These are phyloP conservation scores for Stereum hirsutum DNA, from an alignment of 1,284 basidiomycete species.

Conservation along the genomic window DNA sequence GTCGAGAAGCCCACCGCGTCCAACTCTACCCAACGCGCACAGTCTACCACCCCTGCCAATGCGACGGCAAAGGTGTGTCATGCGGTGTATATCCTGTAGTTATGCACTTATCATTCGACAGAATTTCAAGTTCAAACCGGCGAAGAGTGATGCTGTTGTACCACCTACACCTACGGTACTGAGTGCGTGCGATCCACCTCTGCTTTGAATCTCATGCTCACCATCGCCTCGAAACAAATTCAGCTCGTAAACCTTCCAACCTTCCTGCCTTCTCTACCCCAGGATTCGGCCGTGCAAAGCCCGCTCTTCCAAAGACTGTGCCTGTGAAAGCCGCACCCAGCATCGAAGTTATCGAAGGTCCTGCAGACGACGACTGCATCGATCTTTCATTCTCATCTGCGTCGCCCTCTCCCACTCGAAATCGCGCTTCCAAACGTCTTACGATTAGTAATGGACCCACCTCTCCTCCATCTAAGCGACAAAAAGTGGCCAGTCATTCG, in stretches of 20 bases:
- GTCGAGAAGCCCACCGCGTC: conserved; percentile 8
- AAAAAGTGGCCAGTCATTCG: too few species aligned
- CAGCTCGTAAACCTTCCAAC: neutral
- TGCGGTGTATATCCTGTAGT: neutral
- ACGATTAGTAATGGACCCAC: too few species aligned
- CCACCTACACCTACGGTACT: too few species aligned
- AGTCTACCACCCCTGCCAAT: conserved; percentile 1
- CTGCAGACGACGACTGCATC: neutral
- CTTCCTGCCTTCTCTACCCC: neutral
- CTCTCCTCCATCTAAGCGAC: too few species aligned
- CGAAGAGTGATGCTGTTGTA: too few species aligned
- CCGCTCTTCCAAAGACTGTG: neutral
- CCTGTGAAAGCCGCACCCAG: neutral
- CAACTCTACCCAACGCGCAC: neutral
- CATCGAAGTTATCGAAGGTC: neutral
- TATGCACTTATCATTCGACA: conserved; percentile 3
- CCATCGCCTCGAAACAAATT: neutral
- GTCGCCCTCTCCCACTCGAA: neutral
- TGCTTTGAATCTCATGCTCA: neutral
- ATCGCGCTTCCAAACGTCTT: neutral
- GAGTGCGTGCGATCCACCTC: conserved; percentile 13
- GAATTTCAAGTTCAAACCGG: conserved; percentile 23
- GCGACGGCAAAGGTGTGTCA: conserved; percentile 2
- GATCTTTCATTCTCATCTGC: too few species aligned
- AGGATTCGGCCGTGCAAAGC: neutral